Conservation (phyloP, 2,329 filamentous ascomycete genomes). For the Chrysoporthe deuterocubensis region DNA sequence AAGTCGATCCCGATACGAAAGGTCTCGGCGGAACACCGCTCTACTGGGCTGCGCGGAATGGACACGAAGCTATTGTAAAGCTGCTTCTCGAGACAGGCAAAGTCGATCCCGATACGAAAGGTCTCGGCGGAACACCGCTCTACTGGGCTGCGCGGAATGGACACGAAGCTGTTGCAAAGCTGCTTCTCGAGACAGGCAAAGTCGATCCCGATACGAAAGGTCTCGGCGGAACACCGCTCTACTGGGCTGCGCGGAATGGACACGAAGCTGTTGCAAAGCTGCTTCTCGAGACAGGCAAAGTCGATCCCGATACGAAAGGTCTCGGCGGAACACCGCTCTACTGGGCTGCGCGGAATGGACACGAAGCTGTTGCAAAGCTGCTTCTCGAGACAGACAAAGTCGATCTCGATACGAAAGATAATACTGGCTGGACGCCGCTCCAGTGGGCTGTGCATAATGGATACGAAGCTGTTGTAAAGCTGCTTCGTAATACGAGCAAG, state of each 20-base stretch:
- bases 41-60: neutral
- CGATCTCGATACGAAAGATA: neutral
- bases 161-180: neutral
- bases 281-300: neutral
- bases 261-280: conserved; percentile 4
- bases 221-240: too few relatives aligned
- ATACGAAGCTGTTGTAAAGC: conserved; percentile 4
- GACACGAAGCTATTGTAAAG: conserved; percentile 5
- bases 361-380: conserved; percentile 1
- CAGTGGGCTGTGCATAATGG: neutral
- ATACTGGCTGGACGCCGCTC: too few relatives aligned
- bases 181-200: conserved; percentile 5
- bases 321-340: conserved; percentile 11
- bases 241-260: neutral
- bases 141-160: conserved; percentile 1
- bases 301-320: neutral
- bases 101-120: neutral
- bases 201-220: neutral
- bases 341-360: neutral
- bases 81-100: conserved; percentile 7
- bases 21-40: too few relatives aligned
- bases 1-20: neutral
- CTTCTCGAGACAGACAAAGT: neutral
- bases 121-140: too few relatives aligned
- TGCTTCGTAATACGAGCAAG: conserved; percentile 1